Evolutionary conservation across 2,329 filamentous ascomycete genomes (phyloP).

Genomic region (Diaporthe humulicola): DNA sequence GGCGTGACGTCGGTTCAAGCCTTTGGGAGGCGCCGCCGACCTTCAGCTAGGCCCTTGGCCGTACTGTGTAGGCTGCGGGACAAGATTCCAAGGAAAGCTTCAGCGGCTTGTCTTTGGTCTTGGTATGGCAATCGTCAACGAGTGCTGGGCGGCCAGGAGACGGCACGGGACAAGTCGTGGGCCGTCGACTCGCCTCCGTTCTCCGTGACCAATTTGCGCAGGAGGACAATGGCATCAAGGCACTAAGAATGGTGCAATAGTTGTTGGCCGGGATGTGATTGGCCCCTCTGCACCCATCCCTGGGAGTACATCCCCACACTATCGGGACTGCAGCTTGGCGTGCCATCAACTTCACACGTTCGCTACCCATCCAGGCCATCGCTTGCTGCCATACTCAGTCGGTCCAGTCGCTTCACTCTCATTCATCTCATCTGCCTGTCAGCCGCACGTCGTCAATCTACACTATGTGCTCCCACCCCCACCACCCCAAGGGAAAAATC

Average conservation of each 20-base stretch:
- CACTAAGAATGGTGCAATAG: slow-evolving; percentile 34
- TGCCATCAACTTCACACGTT: slow-evolving; percentile 9
- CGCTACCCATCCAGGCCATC: background rate
- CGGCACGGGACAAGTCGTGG: background rate
- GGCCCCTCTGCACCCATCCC: background rate
- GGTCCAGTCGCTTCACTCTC: background rate
- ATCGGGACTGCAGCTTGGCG: slow-evolving; percentile 26
- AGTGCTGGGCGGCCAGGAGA: background rate
- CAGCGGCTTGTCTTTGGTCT: background rate
- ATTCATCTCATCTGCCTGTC: slow-evolving; percentile 12
- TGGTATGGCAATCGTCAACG: background rate
- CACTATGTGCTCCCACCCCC: background rate
- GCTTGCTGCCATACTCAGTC: background rate
- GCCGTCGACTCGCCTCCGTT: slow-evolving; percentile 10
- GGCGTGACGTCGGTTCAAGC: slow-evolving; percentile 23
- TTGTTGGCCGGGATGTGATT: slow-evolving; percentile 11
- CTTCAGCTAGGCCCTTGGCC: background rate
- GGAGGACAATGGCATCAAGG: slow-evolving; percentile 33
- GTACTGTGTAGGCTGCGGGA: slow-evolving; percentile 9
- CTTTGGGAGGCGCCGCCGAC: background rate
- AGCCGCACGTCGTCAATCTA: slow-evolving; percentile 23
- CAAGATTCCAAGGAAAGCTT: slow-evolving; percentile 25
- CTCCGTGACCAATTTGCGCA: slow-evolving; percentile 9
- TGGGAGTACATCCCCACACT: slow-evolving; percentile 8
- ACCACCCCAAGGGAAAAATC: background rate